These are phyloP conservation scores for Bipolaris victoriae DNA, from an alignment of 2,329 filamentous ascomycete genomes.

Conservation along the genomic window DNA sequence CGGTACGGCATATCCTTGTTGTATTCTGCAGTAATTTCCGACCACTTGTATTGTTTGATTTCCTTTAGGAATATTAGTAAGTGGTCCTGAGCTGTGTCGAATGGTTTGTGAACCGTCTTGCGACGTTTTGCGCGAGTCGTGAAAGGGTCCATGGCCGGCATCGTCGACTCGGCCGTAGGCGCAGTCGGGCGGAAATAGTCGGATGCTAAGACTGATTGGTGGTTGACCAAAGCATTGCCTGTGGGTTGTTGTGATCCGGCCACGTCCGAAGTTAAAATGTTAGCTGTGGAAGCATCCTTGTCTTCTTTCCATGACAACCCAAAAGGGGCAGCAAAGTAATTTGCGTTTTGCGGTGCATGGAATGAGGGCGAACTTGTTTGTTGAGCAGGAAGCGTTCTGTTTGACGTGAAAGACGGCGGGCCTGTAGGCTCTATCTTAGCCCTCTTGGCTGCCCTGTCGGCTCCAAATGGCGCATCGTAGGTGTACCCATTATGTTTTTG, in stretches of 20 bases:
- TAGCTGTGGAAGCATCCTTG: conserved; percentile 15
- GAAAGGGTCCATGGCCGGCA: neutral
- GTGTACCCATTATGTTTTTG: neutral
- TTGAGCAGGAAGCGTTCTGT: neutral
- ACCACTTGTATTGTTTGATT: conserved; percentile 46
- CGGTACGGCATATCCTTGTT: conserved; percentile 42
- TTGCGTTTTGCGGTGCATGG: neutral
- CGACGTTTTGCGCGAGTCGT: neutral
- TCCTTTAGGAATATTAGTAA: conserved; percentile 52
- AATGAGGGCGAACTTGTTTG: neutral
- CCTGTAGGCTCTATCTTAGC: conserved; percentile 21
- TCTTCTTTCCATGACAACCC: conserved; percentile 9
- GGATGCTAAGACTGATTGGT: neutral
- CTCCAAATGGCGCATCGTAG: neutral
- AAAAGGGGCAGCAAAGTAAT: conserved; percentile 5
- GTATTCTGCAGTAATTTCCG: conserved; percentile 40
- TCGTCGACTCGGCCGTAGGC: neutral
- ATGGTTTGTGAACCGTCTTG: conserved; percentile 5
- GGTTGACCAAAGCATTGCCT: neutral
- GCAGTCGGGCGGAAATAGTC: neutral
- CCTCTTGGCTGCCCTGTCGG: conserved; percentile 28
- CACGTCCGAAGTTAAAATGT: neutral
- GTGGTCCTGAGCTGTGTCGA: conserved; percentile 34
- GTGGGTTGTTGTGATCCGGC: neutral
- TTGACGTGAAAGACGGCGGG: neutral